These are phyloP conservation scores for Digitaria exilis DNA, from an alignment of 202 grass and related monocot species.

Conservation along the genomic window DNA sequence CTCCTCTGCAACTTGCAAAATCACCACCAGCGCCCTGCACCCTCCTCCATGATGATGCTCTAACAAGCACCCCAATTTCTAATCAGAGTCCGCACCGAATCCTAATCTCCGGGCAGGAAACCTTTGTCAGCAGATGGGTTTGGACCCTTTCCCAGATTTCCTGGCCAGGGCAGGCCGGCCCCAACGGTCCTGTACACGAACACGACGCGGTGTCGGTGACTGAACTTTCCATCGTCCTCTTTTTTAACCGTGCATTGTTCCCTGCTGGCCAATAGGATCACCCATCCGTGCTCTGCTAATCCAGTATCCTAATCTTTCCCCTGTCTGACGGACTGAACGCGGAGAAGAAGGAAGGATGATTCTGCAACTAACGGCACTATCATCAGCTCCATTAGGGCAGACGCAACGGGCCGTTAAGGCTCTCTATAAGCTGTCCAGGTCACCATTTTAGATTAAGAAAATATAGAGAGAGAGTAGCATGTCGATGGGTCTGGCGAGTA, in stretches of 20 bases:
- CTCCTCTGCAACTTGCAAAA: not conserved
- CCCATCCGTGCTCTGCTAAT: not conserved
- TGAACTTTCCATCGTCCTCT: not conserved
- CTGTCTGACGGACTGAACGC: not conserved
- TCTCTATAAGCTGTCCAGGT: too few relatives aligned
- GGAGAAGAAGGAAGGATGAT: not conserved
- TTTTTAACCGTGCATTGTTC: not conserved
- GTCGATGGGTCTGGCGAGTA: too few relatives aligned
- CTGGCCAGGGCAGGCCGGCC: not conserved
- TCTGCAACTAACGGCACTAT: conserved; percentile 1
- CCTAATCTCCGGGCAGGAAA: not conserved
- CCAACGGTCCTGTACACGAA: not conserved
- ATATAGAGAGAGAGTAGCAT: too few relatives aligned
- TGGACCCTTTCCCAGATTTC: not conserved
- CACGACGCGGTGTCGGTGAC: conserved; percentile 5
- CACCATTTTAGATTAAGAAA: too few relatives aligned
- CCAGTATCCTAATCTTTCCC: not conserved
- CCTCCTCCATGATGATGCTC: not conserved
- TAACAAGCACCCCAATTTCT: not conserved
- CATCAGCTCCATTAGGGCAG: conserved; percentile 15
- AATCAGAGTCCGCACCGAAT: not conserved
- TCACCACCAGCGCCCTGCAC: not conserved
- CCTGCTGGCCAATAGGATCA: not conserved
- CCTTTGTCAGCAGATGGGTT: too few relatives aligned
- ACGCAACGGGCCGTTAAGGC: too few relatives aligned